Conservation (phyloP, 257 asterid species). For the Capsicum rhomboideum region DNA sequence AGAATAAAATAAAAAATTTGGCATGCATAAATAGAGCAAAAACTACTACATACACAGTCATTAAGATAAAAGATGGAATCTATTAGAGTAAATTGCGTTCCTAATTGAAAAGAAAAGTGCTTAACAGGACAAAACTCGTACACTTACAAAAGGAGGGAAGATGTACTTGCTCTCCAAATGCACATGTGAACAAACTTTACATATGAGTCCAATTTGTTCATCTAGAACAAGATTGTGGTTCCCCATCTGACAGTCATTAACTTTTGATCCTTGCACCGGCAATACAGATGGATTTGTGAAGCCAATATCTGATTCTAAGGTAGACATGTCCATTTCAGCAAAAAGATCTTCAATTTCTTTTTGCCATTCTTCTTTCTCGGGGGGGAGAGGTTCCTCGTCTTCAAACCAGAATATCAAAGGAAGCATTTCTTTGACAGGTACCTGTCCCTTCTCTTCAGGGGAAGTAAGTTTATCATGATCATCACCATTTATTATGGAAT, state of each 20-base stretch:
- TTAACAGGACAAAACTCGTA: neutral
- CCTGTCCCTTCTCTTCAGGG: constrained; percentile 1
- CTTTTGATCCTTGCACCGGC: neutral
- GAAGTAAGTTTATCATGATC: constrained; percentile 9
- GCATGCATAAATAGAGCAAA: neutral
- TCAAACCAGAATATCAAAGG: constrained; percentile 55
- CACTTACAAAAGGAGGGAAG: constrained; percentile 59
- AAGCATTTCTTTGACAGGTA: constrained; percentile 2
- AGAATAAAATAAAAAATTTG: neutral
- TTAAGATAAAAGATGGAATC: neutral
- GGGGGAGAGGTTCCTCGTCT: constrained; percentile 25
- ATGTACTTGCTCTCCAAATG: constrained; percentile 43
- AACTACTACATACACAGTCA: neutral
- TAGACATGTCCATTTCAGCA: constrained; percentile 34
- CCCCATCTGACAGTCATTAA: constrained; percentile 34
- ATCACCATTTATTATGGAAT: constrained; percentile 19
- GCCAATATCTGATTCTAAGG: constrained; percentile 19
- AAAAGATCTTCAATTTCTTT: constrained; percentile 45
- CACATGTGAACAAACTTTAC: constrained; percentile 39
- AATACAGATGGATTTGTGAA: neutral
- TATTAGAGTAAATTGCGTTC: neutral
- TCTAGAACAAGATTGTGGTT: constrained; percentile 38
- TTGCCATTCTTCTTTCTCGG: constrained; percentile 37
- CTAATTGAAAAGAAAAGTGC: neutral
- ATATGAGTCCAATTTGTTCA: constrained; percentile 55